Conservation (phyloP, 2,329 filamentous ascomycete species). For the Thielaviopsis euricoi region DNA sequence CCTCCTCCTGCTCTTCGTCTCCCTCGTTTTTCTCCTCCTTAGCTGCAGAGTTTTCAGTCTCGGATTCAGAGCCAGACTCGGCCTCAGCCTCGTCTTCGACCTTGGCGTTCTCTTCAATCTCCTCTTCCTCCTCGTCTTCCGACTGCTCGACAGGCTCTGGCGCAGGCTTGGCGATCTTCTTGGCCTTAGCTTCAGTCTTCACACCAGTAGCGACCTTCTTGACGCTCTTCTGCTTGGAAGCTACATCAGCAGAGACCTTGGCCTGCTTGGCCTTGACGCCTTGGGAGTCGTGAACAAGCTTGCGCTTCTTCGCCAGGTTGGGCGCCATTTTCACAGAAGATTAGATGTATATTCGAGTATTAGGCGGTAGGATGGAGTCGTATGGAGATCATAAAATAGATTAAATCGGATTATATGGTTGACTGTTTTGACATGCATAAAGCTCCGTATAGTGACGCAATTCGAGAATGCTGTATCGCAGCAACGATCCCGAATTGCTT, state of each 20-base stretch:
- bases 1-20: constrained; percentile 16
- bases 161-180: constrained; percentile 1
- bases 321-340: background rate
- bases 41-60: background rate
- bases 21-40: constrained; percentile 2
- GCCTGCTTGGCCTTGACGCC: constrained; percentile 5
- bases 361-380: too few relatives aligned
- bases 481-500: background rate
- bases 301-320: constrained; percentile 8
- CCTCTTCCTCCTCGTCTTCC: background rate
- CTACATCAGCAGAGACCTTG: constrained; percentile 5
- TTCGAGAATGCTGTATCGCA: background rate
- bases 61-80: constrained; percentile 9
- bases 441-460: too few relatives aligned
- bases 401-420: too few relatives aligned
- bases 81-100: constrained; percentile 3
- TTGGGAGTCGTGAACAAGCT: constrained; percentile 7
- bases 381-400: too few relatives aligned
- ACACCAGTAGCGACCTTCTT: background rate
- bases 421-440: too few relatives aligned
- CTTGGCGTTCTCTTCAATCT: constrained; percentile 1
- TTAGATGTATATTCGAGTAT: background rate
- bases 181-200: background rate
- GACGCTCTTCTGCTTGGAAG: constrained; percentile 1
- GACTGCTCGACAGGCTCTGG: constrained; percentile 2